Percentiles rank a stretch among this genome's conserved stretches.
phyloP scores from a whole-genome alignment of 1,284 basidiomycete genomes.

The Pascua guehoae region DNA sequence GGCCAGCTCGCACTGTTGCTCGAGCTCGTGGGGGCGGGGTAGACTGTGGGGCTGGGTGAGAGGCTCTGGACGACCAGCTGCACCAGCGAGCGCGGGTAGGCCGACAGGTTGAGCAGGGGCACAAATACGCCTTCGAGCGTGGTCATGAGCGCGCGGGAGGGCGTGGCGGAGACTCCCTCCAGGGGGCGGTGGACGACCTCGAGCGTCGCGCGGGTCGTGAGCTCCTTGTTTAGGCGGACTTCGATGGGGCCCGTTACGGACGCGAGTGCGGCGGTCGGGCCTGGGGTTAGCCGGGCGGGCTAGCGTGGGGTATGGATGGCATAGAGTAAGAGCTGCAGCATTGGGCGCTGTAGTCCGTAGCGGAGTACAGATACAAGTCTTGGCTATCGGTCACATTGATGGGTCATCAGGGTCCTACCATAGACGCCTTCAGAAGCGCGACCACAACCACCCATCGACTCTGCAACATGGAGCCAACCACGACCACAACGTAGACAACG shows the following conservation, averaged over 20 bases:
- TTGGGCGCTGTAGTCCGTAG: not conserved
- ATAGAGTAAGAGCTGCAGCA: not conserved
- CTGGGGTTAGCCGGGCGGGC: conserved; percentile 28
- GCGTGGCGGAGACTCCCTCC: conserved; percentile 49
- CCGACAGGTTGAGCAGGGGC: conserved; percentile 50
- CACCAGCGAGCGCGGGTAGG: conserved; percentile 57
- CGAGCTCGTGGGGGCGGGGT: conserved; percentile 19
- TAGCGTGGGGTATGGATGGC: not conserved
- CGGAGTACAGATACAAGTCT: not conserved
- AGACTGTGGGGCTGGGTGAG: conserved; percentile 49
- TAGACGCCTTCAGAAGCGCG: not conserved
- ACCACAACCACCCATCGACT: no score
- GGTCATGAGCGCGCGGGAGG: conserved; percentile 42
- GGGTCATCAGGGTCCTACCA: not conserved
- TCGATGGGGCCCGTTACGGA: conserved; percentile 55
- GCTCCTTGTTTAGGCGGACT: conserved; percentile 55
- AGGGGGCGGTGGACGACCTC: conserved; percentile 54
- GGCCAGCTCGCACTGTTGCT: not conserved
- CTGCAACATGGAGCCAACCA: no score
- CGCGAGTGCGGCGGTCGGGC: conserved; percentile 47
- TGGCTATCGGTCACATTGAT: not conserved
- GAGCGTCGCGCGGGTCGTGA: conserved; percentile 54
- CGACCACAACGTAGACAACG: no score
- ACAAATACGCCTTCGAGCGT: conserved; percentile 40
- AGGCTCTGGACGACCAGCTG: conserved; percentile 62